A percentile compares a stretch with the other conserved stretches of the same genome.
Conservation (phyloP, 1,284 basidiomycete species). For the Sporisorium exsertum region DNA sequence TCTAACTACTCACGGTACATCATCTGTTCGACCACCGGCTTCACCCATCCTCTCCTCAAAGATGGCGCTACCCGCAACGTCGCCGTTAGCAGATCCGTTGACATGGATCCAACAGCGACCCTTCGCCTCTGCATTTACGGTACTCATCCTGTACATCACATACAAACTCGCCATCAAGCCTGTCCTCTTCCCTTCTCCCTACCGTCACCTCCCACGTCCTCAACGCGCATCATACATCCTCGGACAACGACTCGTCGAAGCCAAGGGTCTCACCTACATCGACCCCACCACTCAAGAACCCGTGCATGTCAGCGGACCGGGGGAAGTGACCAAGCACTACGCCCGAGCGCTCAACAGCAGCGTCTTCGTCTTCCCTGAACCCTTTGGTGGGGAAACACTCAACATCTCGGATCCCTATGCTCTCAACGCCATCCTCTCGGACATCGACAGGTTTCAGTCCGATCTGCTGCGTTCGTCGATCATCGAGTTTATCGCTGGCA, state of each 20-base stretch:
- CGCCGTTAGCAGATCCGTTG: background rate
- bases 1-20: background rate
- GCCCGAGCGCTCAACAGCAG: conserved; percentile 13
- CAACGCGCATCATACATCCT: conserved; percentile 28
- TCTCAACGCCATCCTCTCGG: conserved; percentile 33
- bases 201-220: conserved; percentile 30
- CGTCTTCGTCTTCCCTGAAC: conserved; percentile 42
- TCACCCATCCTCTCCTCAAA: background rate
- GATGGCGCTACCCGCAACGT: background rate
- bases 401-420: conserved; percentile 34
- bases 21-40: background rate
- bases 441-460: conserved; percentile 44
- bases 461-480: conserved; percentile 34
- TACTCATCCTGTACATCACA: conserved; percentile 17
- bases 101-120: conserved; percentile 10
- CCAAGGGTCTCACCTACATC: conserved; percentile 29
- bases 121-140: conserved; percentile 8
- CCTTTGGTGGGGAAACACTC: conserved; percentile 40
- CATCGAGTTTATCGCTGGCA: conserved; percentile 47
- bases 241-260: conserved; percentile 40
- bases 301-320: conserved; percentile 23
- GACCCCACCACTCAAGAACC: background rate
- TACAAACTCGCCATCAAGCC: conserved; percentile 45
- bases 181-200: conserved; percentile 45
- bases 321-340: conserved; percentile 35